Evolutionary conservation across 2,329 filamentous ascomycete genomes (phyloP), one percentile per base, ranked within the genome.

Genomic region (Dendrostoma leiphaemia): DNA sequence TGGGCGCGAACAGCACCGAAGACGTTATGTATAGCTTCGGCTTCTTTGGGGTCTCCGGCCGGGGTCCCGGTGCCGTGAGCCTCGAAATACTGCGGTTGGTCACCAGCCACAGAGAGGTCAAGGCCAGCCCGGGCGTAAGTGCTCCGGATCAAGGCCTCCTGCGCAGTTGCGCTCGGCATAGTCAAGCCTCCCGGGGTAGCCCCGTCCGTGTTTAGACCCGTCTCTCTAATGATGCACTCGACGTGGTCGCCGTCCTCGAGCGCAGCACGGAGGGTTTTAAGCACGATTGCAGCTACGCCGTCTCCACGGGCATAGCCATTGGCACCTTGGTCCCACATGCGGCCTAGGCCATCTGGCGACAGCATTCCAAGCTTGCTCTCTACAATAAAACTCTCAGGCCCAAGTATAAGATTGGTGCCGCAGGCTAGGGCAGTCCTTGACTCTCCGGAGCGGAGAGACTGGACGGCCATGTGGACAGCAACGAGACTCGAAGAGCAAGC

Each of bases 271-370:
- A 70, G 63, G 2, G 63, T 69, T 63, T 82, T 82, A 1, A 83
- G 56, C 0, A 81, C 54, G 0, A 83, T 28, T 1, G 71, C 67
- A 0, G 69, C 75, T 7, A 76, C 61, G 1, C 79, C 80, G 54
- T 83, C 80, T 2, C 78, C 80, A 12, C 79, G 69, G 1, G 71
- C 77, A 56, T 82, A 83, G 0, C 80, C 80, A 51, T 79, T 69
- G 0, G 75, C 79, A 6, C 63, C 61, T 0, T 64, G 61, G 56
- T 81, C 78, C 64, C 74, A 80, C 60, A 71, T 71, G n/a, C 68
- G 67, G 24, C 66, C 74, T 37, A 64, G 66, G 0, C 71, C 69
- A 1, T 67, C 62, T 2, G 70, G 68, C n/a, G 70, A 72, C 1
- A 75, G 59, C 64, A 74, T 73, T 34, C 67, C 63, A 8, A 73